Evolutionary conservation across 2,329 filamentous ascomycete genomes (phyloP).

Genomic region (Hyphodiscus sp.): DNA sequence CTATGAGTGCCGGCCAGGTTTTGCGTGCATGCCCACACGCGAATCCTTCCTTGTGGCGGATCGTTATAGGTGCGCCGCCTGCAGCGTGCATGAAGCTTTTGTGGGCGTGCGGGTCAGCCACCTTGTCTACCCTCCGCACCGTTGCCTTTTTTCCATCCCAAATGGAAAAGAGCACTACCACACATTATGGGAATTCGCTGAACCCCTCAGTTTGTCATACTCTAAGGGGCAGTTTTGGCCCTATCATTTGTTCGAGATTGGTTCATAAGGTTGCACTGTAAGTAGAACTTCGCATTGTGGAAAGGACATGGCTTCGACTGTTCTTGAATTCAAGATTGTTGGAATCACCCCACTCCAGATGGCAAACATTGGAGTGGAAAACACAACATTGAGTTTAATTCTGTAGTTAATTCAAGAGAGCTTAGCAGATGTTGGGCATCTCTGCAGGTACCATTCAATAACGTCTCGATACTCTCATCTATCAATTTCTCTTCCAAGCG

Average conservation of each 20-base stretch:
- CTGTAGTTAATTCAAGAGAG: constrained; percentile 1
- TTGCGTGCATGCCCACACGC: neutral
- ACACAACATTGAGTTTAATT: neutral
- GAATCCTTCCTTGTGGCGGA: neutral
- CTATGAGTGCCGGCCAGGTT: constrained; percentile 6
- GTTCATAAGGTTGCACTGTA: neutral
- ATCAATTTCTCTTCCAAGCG: constrained; percentile 10
- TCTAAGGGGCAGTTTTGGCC: neutral
- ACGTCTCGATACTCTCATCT: constrained; percentile 8
- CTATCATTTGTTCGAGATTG: neutral
- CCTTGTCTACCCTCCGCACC: neutral
- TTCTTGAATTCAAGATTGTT: neutral
- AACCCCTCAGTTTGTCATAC: neutral
- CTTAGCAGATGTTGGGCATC: constrained; percentile 8
- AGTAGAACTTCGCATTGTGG: neutral
- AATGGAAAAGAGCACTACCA: neutral
- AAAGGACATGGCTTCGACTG: neutral
- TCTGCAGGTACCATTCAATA: constrained; percentile 12
- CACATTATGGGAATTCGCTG: neutral
- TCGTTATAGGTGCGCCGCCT: neutral
- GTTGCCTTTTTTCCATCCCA: neutral
- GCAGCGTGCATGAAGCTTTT: neutral
- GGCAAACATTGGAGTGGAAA: constrained; percentile 1
- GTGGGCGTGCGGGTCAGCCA: neutral
- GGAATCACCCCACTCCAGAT: neutral